Evolutionary conservation across 1,284 basidiomycete genomes (phyloP).

Genomic region (Rhodotorula sp.): DNA sequence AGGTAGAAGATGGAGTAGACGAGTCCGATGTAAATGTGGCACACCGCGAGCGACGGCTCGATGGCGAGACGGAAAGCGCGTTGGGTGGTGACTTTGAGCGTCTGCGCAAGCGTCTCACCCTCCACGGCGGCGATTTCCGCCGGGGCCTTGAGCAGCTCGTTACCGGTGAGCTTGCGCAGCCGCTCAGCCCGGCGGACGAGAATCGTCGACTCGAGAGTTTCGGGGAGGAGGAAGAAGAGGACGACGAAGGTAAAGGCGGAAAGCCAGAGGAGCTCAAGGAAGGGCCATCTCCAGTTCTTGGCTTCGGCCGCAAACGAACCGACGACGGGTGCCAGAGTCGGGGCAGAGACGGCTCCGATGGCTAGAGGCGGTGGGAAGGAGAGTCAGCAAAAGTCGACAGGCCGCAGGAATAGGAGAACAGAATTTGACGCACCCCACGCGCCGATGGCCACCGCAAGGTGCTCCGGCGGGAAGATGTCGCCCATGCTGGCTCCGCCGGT

Average conservation of each 20-base stretch:
- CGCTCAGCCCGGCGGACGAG: constrained; percentile 48
- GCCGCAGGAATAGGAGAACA: background rate
- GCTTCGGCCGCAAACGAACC: constrained; percentile 43
- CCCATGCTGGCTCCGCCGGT: constrained; percentile 45
- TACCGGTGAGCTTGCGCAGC: constrained; percentile 49
- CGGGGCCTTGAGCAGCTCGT: constrained; percentile 46
- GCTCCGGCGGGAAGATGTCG: constrained; percentile 35
- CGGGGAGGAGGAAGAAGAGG: constrained; percentile 46
- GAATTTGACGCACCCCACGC: constrained; percentile 3
- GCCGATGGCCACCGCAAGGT: constrained; percentile 15
- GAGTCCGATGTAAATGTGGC: constrained; percentile 43
- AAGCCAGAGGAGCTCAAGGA: constrained; percentile 44
- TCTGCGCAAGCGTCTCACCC: constrained; percentile 15
- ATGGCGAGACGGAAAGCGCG: constrained; percentile 41
- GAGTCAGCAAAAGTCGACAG: background rate
- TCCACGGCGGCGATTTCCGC: constrained; percentile 45
- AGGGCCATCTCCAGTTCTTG: constrained; percentile 47
- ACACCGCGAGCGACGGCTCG: constrained; percentile 36
- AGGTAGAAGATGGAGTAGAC: constrained; percentile 39
- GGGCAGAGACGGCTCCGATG: constrained; percentile 12
- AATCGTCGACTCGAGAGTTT: constrained; percentile 49
- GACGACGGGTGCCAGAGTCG: constrained; percentile 26
- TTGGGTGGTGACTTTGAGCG: constrained; percentile 38
- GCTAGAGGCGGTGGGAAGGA: background rate
- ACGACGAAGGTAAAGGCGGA: constrained; percentile 33